Evolutionary conservation across 2,329 filamentous ascomycete genomes (phyloP).

Genomic region (Pestalotiopsis sp.): DNA sequence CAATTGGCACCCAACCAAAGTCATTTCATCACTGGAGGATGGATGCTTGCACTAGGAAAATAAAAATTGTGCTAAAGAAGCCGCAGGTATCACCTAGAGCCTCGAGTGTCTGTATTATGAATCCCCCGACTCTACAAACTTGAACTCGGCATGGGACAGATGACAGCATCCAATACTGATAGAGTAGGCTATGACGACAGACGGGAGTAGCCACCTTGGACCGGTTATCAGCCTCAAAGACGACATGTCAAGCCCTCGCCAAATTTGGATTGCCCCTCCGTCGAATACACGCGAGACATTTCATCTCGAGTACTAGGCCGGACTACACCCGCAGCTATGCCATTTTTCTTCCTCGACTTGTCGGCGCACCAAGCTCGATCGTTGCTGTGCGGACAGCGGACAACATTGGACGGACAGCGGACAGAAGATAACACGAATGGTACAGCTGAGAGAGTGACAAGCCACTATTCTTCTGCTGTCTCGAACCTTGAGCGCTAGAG

Average conservation of each 20-base stretch:
- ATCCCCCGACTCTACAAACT: neutral
- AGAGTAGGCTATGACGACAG: neutral
- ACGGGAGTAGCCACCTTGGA: neutral
- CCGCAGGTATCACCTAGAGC: neutral
- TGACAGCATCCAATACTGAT: neutral
- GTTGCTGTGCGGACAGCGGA: neutral
- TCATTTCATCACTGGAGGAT: neutral
- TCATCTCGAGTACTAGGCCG: neutral
- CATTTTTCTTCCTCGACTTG: neutral
- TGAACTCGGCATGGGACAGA: neutral
- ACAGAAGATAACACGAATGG: neutral
- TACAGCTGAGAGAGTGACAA: neutral
- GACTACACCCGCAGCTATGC: neutral
- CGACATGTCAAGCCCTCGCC: neutral
- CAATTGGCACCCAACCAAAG: neutral
- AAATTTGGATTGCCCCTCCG: neutral
- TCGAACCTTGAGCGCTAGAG: neutral
- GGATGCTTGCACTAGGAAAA: neutral
- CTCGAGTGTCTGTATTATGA: neutral
- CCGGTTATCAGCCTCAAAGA: neutral
- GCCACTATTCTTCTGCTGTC: slow-evolving; percentile 1
- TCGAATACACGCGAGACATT: neutral
- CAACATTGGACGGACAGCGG: neutral
- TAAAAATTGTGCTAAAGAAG: neutral
- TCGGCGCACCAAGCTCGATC: neutral